phyloP scores from a whole-genome alignment of 2,329 filamentous ascomycete species.

The Scorias spongiosa region DNA sequence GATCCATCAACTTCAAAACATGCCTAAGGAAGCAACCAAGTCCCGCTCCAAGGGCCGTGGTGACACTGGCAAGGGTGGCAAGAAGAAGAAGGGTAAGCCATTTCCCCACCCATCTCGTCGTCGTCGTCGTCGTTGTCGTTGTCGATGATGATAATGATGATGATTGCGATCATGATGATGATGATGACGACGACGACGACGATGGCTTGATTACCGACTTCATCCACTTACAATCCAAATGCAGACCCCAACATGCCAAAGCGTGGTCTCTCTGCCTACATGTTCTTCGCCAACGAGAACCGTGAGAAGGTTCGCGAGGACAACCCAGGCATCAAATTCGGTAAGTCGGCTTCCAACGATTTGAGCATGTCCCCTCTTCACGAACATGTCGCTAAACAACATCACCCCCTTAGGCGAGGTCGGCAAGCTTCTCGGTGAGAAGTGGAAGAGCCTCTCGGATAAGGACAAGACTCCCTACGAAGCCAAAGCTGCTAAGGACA shows the following conservation, averaged over 20 bases:
- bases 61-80: constrained; percentile 43
- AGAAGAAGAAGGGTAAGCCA: constrained; percentile 57
- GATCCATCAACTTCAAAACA: constrained; percentile 26
- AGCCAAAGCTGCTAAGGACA: constrained; percentile 89
- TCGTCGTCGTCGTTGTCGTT: constrained; percentile 6
- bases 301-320: constrained; percentile 96
- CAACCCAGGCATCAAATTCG: constrained; percentile 95
- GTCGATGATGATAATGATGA: neutral
- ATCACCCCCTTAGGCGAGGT: constrained; percentile 57
- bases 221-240: constrained; percentile 2
- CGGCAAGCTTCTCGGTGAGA: constrained; percentile 93
- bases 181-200: no score
- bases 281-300: constrained; percentile 99
- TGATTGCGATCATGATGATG: no score
- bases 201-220: neutral
- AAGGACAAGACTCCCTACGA: constrained; percentile 90
- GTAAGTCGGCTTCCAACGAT: constrained; percentile 32
- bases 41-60: constrained; percentile 37
- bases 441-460: constrained; percentile 92
- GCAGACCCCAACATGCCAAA: constrained; percentile 94
- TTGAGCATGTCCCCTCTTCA: constrained; percentile 2
- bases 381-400: neutral
- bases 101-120: constrained; percentile 1
- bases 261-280: constrained; percentile 98
- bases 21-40: constrained; percentile 54